Evolutionary conservation across 495 filamentous ascomycete genomes (phyloP).

Genomic region (Podospora bellae-mahoneyi): DNA sequence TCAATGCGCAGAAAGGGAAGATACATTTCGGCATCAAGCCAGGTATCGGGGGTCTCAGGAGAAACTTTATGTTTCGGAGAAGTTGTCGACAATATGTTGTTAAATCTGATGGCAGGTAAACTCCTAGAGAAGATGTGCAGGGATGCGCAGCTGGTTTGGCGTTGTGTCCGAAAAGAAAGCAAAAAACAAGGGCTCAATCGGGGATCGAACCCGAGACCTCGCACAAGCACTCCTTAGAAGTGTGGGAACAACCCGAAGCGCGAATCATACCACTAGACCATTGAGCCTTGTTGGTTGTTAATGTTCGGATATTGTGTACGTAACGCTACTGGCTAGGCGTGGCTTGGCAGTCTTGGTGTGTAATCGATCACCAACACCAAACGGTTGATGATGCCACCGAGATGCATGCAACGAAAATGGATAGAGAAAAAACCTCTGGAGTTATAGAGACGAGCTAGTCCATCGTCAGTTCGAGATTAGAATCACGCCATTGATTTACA

Average conservation of each 20-base stretch:
- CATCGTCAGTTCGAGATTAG: no score
- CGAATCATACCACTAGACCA: constrained; percentile 27
- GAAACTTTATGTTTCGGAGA: no score
- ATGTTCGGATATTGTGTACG: neutral
- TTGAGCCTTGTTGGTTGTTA: constrained; percentile 7
- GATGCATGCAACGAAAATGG: neutral
- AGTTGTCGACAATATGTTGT: no score
- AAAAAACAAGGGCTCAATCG: constrained; percentile 19
- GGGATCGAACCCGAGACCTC: constrained; percentile 27
- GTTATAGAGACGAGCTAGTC: no score
- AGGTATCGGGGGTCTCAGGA: no score
- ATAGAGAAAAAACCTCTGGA: no score
- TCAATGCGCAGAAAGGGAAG: no score
- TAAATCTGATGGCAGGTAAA: no score
- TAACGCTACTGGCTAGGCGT: neutral
- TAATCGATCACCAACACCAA: neutral
- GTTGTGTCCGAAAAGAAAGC: neutral
- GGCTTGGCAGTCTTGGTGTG: neutral
- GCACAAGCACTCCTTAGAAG: constrained; percentile 12
- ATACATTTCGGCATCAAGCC: no score
- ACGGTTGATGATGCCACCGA: neutral
- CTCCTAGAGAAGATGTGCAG: no score
- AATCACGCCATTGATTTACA: no score
- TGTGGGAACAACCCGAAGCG: constrained; percentile 18
- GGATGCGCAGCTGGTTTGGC: neutral